Base-by-base conservation (phyloP, 371 early-diverging fungal genomes). In the Mucor ambiguus region DNA sequence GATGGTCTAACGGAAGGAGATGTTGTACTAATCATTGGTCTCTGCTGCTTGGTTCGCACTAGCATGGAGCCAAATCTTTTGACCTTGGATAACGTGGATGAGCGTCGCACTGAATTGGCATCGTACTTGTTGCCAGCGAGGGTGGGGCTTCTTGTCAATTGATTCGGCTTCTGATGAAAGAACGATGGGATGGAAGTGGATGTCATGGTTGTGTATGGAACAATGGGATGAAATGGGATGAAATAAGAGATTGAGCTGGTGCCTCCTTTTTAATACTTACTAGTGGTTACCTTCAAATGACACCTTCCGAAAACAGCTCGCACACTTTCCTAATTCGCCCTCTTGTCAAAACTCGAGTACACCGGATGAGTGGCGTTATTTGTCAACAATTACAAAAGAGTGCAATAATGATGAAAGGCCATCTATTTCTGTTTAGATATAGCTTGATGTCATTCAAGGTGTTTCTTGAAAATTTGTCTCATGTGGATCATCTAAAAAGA, bases 11-110 rank as follows among this genome's bases (percentile, higher is more conserved):
- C 24, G 2, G 48, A 24, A 4, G 24, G 2, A 11, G 24, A 48
- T 11, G 30, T 55, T 4, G 30, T 55, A 30, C 32, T 20, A n/a
- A 30, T 30, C n/a, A 30, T 30, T 20, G 55, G 55, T 8, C 55
- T 30, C 30, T 28, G 32, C 16, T 28, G 32, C 29, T 55, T 55
- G 29, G 16, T 32, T 8, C 55, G 16, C 30, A 58, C 41, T 2
- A 58, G 18, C 26, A 58, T 11, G 1, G 59, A 58, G 5, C 59
- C 59, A 29, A 58, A 41, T 58, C 59, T 24, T 24, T 58, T 58
- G 41, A 58, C 59, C 28, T 58, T 58, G 24, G 59, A 58, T 41
- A 41, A 7, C 28, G 59, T 48, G 18, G 46, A 48, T 61, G 59
- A 37, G 14, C 37, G 37, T 48, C 10, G 10, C 2, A 48, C 12